phyloP scores from a whole-genome alignment of 139 green algal genomes.

The Zygnema circumcarinatum region DNA sequence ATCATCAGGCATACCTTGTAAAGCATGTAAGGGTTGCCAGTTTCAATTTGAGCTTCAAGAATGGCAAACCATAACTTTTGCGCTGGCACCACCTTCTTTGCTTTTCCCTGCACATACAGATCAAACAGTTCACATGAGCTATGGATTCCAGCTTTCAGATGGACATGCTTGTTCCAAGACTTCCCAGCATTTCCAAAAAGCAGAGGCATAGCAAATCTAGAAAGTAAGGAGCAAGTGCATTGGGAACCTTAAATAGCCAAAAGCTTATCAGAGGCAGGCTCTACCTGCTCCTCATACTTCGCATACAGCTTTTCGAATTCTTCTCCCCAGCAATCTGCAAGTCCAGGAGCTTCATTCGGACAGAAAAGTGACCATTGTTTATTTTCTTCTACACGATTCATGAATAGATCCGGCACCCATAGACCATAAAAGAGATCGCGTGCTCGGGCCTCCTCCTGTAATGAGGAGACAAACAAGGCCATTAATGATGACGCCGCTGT shows the following conservation, averaged over 20 bases:
- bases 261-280: no score
- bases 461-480: no score
- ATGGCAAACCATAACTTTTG: slow-evolving; percentile 99
- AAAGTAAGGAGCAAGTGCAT: no score
- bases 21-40: slow-evolving; percentile 99
- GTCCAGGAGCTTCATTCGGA: slow-evolving; percentile 93
- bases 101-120: slow-evolving; percentile 69
- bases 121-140: no score
- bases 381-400: slow-evolving; percentile 80
- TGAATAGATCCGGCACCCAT: slow-evolving; percentile 97
- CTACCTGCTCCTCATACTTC: slow-evolving; percentile 69
- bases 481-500: slow-evolving; percentile 2
- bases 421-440: slow-evolving; percentile 99
- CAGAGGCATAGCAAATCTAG: not conserved
- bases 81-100: slow-evolving; percentile 81
- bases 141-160: not conserved
- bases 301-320: slow-evolving; percentile 90
- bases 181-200: not conserved
- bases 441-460: slow-evolving; percentile 82
- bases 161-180: not conserved
- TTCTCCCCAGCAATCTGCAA: slow-evolving; percentile 94
- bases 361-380: slow-evolving; percentile 95
- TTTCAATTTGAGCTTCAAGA: slow-evolving; percentile 94
- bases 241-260: not conserved
- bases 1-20: slow-evolving; percentile 92